Conservation (phyloP, 257 asterid species). For the Prunella vulgaris region DNA sequence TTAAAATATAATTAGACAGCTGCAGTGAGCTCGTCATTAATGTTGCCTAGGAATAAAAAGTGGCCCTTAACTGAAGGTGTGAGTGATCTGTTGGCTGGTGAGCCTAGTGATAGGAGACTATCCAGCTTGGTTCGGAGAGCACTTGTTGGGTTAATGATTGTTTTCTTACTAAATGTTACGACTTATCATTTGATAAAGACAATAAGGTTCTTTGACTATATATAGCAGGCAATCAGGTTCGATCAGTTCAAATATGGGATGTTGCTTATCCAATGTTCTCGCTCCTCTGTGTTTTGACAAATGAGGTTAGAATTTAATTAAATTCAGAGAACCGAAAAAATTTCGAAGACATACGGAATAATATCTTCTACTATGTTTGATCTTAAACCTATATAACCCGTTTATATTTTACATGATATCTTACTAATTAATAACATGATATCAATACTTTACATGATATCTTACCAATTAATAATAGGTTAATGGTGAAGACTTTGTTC, state of each 20-base stretch:
- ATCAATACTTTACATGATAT: too few species aligned
- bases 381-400: neutral
- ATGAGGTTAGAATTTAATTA: slow-evolving; percentile 45
- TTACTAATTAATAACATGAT: slow-evolving; percentile 40
- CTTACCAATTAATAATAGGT: too few species aligned
- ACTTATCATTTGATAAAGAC: slow-evolving; percentile 38
- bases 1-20: too few species aligned
- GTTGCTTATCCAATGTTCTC: slow-evolving; percentile 71
- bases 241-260: slow-evolving; percentile 87
- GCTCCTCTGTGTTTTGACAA: slow-evolving; percentile 45
- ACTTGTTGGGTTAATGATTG: neutral
- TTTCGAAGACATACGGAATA: neutral
- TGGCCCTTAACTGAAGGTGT: too few species aligned
- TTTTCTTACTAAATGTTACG: neutral
- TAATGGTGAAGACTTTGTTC: slow-evolving; percentile 33
- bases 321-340: neutral
- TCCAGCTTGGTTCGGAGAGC: neutral
- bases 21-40: too few species aligned
- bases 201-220: slow-evolving; percentile 49
- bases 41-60: too few species aligned
- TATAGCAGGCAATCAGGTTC: slow-evolving; percentile 78
- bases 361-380: neutral
- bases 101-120: neutral
- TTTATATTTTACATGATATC: neutral
- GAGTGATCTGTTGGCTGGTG: neutral